Evolutionary conservation across 768 basidiomycete genomes (phyloP).

Genomic region (Coprinopsis sp.): DNA sequence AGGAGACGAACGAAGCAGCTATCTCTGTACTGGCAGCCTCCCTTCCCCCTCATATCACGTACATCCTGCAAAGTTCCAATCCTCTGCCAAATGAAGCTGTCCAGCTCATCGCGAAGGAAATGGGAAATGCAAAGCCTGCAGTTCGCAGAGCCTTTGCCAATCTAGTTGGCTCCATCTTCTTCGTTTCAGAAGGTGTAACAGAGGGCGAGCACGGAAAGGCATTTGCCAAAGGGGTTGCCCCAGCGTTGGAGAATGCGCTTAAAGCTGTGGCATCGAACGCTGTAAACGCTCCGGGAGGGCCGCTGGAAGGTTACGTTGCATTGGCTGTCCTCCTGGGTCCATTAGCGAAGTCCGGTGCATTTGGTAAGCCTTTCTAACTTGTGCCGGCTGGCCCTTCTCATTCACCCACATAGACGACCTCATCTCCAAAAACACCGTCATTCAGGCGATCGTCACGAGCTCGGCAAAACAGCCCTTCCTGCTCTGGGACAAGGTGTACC

Average conservation of each 20-base stretch:
- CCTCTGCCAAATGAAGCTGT: constrained; percentile 39
- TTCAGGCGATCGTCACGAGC: constrained; percentile 43
- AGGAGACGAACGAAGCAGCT: constrained; percentile 76
- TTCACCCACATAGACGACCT: not conserved
- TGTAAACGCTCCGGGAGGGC: constrained; percentile 53
- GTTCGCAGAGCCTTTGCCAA: constrained; percentile 58
- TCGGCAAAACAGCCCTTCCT: constrained; percentile 78
- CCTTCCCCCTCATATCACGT: constrained; percentile 55
- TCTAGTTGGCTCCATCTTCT: constrained; percentile 55
- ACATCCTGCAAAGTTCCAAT: constrained; percentile 41
- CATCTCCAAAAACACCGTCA: constrained; percentile 33
- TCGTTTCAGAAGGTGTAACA: constrained; percentile 39
- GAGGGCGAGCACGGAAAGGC: constrained; percentile 37
- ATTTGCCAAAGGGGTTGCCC: constrained; percentile 52
- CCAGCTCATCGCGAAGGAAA: constrained; percentile 61
- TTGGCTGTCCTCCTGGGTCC: constrained; percentile 65
- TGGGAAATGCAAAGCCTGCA: constrained; percentile 59
- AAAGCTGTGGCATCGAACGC: constrained; percentile 63
- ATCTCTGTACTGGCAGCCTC: constrained; percentile 48
- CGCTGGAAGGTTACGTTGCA: constrained; percentile 84
- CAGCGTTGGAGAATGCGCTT: constrained; percentile 64
- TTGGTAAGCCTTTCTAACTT: constrained; percentile 54
- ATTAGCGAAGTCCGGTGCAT: constrained; percentile 42
- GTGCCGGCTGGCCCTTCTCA: not conserved
- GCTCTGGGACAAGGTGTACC: constrained; percentile 83